Percentiles rank a stretch among this genome's conserved stretches.
Evolutionary conservation across 441 rosid genomes (phyloP).

Genomic region (Populus hybrid): DNA sequence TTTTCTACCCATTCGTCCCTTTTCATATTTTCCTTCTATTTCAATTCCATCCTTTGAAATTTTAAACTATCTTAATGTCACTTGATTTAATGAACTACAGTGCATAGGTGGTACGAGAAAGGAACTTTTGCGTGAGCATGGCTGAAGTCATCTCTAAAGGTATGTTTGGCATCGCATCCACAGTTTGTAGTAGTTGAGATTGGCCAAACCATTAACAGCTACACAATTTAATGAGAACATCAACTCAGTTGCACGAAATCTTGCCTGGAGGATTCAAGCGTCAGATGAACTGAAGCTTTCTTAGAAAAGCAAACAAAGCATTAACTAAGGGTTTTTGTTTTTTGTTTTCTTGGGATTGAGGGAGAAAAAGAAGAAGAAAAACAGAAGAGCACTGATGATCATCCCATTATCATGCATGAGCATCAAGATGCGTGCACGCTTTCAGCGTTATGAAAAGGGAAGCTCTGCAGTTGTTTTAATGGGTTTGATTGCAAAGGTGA

Average conservation of each 20-base stretch:
- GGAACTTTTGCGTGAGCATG: neutral
- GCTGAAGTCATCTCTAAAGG: neutral
- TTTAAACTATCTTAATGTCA: too few species aligned
- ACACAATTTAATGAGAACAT: neutral
- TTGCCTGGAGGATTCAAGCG: neutral
- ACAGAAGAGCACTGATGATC: neutral
- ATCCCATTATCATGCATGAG: neutral
- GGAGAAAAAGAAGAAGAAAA: neutral
- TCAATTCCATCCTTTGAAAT: too few species aligned
- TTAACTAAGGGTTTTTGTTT: neutral
- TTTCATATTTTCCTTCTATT: too few species aligned
- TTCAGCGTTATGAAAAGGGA: neutral
- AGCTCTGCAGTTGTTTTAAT: neutral
- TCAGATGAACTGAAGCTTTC: neutral
- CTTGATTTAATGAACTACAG: too few species aligned
- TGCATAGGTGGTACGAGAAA: too few species aligned
- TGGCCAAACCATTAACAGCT: neutral
- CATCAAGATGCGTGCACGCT: constrained; percentile 10
- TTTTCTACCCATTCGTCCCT: too few species aligned
- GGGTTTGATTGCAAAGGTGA: neutral
- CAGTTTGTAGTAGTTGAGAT: neutral
- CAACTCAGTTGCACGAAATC: neutral
- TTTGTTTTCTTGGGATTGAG: neutral
- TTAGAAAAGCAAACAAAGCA: neutral
- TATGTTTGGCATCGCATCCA: neutral